phyloP scores from a whole-genome alignment of 2,329 filamentous ascomycete genomes.

The Aspergillus tanneri region DNA sequence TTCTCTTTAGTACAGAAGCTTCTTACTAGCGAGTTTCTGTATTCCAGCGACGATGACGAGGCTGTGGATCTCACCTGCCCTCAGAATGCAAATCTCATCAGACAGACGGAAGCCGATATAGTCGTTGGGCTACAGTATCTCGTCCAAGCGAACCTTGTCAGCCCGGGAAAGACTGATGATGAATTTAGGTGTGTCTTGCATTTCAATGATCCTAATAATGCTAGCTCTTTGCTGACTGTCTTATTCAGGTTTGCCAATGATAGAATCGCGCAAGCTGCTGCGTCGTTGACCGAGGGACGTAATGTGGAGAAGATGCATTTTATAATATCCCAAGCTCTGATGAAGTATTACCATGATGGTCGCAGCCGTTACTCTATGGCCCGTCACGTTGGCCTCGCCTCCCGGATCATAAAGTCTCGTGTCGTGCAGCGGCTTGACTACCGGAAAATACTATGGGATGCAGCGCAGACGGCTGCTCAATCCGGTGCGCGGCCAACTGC shows the following conservation, averaged over 20 bases:
- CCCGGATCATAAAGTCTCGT: constrained; percentile 69
- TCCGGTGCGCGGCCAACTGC: constrained; percentile 80
- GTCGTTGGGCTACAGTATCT: constrained; percentile 77
- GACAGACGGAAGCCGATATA: constrained; percentile 63
- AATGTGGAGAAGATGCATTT: constrained; percentile 83
- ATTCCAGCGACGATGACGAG: constrained; percentile 49
- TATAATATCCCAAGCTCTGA: constrained; percentile 76
- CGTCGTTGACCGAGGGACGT: constrained; percentile 64
- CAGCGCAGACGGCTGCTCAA: constrained; percentile 74
- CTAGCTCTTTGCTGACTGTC: constrained; percentile 10
- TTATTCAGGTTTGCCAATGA: constrained; percentile 73
- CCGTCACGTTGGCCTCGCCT: constrained; percentile 75
- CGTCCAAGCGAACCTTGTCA: constrained; percentile 75
- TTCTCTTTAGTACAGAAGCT: constrained; percentile 77
- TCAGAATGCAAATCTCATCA: constrained; percentile 48
- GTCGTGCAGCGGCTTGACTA: constrained; percentile 64
- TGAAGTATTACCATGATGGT: constrained; percentile 67
- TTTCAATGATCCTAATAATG: neutral
- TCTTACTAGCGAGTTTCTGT: constrained; percentile 71
- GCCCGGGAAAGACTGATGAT: constrained; percentile 80
- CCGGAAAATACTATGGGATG: constrained; percentile 73
- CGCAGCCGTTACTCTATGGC: constrained; percentile 70
- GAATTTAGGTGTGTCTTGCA: constrained; percentile 57
- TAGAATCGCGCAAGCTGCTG: constrained; percentile 75
- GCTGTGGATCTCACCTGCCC: constrained; percentile 37